Conservation (phyloP, 1,284 basidiomycete genomes). For the Tremellales sp. region DNA sequence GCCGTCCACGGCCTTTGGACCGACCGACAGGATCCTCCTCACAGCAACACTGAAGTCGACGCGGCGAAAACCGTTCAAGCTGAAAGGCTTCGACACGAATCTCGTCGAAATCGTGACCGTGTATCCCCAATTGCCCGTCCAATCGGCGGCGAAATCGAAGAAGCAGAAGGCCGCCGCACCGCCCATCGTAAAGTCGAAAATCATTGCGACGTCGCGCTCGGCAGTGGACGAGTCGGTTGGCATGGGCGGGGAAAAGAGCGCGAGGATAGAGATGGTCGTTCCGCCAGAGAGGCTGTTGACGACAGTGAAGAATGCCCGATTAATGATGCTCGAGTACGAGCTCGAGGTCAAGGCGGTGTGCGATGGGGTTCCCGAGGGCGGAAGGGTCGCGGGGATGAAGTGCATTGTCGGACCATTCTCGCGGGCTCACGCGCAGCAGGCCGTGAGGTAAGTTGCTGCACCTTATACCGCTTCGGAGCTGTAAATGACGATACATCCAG, state of each 20-base stretch:
- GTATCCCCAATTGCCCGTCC: constrained; percentile 36
- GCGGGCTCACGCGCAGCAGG: constrained; percentile 32
- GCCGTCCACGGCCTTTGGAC: constrained; percentile 69
- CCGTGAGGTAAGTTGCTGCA: constrained; percentile 35
- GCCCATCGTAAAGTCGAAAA: constrained; percentile 57
- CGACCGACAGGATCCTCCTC: constrained; percentile 71
- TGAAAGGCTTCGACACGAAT: constrained; percentile 74
- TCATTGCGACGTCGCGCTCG: constrained; percentile 32
- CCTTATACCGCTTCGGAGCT: background rate
- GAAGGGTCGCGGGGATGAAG: constrained; percentile 63
- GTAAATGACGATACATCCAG: constrained; percentile 20
- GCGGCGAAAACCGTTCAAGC: constrained; percentile 60
- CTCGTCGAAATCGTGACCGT: constrained; percentile 64
- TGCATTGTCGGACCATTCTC: constrained; percentile 40
- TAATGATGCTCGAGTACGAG: constrained; percentile 75
- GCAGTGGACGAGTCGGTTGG: constrained; percentile 67
- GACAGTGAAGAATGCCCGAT: constrained; percentile 68
- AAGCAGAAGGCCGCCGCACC: constrained; percentile 56
- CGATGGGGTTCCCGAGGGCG: constrained; percentile 58
- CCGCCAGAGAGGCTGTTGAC: constrained; percentile 67
- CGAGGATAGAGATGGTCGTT: constrained; percentile 64
- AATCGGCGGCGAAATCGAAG: constrained; percentile 7
- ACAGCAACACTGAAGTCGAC: constrained; percentile 57
- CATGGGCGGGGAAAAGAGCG: constrained; percentile 63
- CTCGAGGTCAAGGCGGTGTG: constrained; percentile 70